Evolutionary conservation across 1,284 basidiomycete species (phyloP).

Genomic region (Heterobasidion parviporum): DNA sequence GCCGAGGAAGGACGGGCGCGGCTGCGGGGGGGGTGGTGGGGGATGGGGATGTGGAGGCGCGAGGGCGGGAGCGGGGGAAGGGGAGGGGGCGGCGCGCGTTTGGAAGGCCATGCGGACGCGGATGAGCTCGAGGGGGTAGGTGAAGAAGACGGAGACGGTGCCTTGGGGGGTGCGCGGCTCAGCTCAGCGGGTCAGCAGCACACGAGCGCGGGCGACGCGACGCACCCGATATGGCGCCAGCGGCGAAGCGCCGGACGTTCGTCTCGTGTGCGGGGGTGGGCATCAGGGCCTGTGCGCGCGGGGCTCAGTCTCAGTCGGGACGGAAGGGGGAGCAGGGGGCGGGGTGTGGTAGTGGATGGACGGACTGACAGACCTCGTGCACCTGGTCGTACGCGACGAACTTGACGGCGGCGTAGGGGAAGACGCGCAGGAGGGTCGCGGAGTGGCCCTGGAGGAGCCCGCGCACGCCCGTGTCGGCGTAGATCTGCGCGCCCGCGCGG

Average conservation of each 20-base stretch:
- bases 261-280: conserved; percentile 78
- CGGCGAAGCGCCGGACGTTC: conserved; percentile 75
- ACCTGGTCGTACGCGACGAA: conserved; percentile 96
- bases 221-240: conserved; percentile 84
- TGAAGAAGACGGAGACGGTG: conserved; percentile 82
- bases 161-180: conserved; percentile 36
- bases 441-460: conserved; percentile 96
- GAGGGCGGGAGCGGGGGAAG: not conserved
- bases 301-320: conserved; percentile 2
- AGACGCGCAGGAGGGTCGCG: conserved; percentile 78
- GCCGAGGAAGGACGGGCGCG: conserved; percentile 51
- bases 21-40: not conserved
- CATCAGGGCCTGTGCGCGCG: conserved; percentile 56
- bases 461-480: conserved; percentile 60
- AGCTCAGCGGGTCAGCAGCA: not conserved
- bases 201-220: conserved; percentile 3
- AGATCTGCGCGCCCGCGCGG: conserved; percentile 77
- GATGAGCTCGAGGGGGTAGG: conserved; percentile 93
- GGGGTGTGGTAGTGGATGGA: not conserved
- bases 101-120: conserved; percentile 94
- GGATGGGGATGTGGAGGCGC: conserved; percentile 13
- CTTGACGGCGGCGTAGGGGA: conserved; percentile 96
- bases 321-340: too few relatives aligned
- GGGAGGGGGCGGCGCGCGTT: conserved; percentile 32
- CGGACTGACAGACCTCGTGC: conserved; percentile 48